Evolutionary conservation across 225 moss, liverwort and hornwort genomes (phyloP).

Genomic region (Physcomitrellopsis africana): DNA sequence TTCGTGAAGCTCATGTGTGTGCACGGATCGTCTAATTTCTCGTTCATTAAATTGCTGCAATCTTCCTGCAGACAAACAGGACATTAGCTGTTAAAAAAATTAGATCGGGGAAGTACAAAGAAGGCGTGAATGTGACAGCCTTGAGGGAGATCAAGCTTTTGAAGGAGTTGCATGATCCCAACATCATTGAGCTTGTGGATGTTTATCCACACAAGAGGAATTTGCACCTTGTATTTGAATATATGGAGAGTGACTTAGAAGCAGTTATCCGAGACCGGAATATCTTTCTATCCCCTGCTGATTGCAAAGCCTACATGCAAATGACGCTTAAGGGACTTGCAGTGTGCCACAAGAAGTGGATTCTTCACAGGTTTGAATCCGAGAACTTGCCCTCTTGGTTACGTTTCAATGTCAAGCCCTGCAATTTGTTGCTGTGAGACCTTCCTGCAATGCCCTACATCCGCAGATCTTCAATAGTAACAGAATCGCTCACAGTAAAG

Average conservation of each 20-base stretch:
- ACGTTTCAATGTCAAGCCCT: not conserved
- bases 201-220: constrained; percentile 99
- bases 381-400: not conserved
- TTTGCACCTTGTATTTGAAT: constrained; percentile 96
- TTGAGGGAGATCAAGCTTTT: constrained; percentile 97
- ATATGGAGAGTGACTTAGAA: constrained; percentile 98
- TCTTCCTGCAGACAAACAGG: constrained; percentile 74
- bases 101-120: constrained; percentile 93
- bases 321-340: constrained; percentile 97
- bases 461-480: no score
- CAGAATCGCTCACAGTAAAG: not conserved
- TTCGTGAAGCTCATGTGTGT: no score
- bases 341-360: constrained; percentile 98
- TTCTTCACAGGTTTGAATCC: constrained; percentile 81
- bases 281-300: constrained; percentile 90
- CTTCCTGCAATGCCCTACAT: no score
- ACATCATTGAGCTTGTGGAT: constrained; percentile 97
- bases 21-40: not conserved
- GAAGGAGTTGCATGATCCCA: constrained; percentile 94
- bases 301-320: constrained; percentile 97
- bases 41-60: constrained; percentile 16
- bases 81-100: constrained; percentile 96
- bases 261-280: constrained; percentile 95
- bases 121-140: constrained; percentile 98
- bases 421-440: not conserved